Evolutionary conservation across 2,329 filamentous ascomycete species (phyloP).

Genomic region (Fusarium sambucinum): DNA sequence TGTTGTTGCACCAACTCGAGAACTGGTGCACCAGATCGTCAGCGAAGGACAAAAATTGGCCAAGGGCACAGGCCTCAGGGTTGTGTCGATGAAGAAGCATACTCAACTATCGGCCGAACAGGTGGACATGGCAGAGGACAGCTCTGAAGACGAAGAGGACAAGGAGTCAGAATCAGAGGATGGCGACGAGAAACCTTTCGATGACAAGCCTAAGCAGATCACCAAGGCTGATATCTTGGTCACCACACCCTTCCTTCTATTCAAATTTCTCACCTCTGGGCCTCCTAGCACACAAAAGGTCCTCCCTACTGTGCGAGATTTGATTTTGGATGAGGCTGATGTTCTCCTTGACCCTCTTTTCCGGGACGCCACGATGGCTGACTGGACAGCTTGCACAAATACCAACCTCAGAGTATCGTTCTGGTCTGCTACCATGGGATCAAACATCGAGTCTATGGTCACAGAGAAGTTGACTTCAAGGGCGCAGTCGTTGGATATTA

Average conservation of each 20-base stretch:
- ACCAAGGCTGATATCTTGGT: conserved; percentile 56
- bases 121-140: conserved; percentile 54
- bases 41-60: conserved; percentile 88
- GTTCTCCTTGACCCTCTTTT: conserved; percentile 93
- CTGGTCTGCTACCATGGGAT: conserved; percentile 98
- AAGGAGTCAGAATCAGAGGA: conserved; percentile 56
- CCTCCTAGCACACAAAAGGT: conserved; percentile 61
- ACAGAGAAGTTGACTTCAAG: conserved; percentile 73
- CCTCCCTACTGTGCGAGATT: conserved; percentile 75
- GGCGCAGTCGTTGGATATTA: conserved; percentile 54
- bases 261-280: conserved; percentile 73
- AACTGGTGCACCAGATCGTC: conserved; percentile 82
- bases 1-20: conserved; percentile 82
- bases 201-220: conserved; percentile 47
- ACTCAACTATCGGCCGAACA: conserved; percentile 73
- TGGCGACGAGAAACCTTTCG: conserved; percentile 40
- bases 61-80: conserved; percentile 79
- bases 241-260: conserved; percentile 69
- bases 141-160: conserved; percentile 57
- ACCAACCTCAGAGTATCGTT: conserved; percentile 79
- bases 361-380: conserved; percentile 83
- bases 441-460: conserved; percentile 85
- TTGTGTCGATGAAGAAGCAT: conserved; percentile 86
- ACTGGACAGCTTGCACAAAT: conserved; percentile 84
- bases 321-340: conserved; percentile 94